Conservation (phyloP, 202 grass and related monocot genomes). For the Tripidium arundinaceum region DNA sequence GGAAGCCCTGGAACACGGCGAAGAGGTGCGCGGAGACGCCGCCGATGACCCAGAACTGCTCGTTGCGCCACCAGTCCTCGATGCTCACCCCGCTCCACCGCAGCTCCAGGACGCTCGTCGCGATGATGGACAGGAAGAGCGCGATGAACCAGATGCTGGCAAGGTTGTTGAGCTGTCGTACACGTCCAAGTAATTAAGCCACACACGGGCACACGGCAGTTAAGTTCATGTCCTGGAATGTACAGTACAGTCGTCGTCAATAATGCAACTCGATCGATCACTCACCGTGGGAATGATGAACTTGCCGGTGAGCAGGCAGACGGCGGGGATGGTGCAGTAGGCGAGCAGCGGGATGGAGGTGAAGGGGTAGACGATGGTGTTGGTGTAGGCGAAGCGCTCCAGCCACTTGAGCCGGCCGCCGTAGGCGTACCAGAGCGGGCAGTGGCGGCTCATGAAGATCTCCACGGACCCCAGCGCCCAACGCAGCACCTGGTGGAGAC, state of each 20-base stretch:
- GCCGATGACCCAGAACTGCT: slow-evolving; percentile 98
- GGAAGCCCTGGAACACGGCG: slow-evolving; percentile 93
- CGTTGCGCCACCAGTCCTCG: slow-evolving; percentile 97
- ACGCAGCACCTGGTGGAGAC: slow-evolving; percentile 79
- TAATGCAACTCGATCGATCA: too few species aligned
- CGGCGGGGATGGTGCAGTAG: slow-evolving; percentile 81
- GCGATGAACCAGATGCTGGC: slow-evolving; percentile 95
- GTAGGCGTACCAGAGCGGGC: slow-evolving; percentile 93
- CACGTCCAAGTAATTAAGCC: too few species aligned
- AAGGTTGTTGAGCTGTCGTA: too few species aligned
- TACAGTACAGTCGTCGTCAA: too few species aligned
- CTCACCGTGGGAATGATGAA: slow-evolving; percentile 89
- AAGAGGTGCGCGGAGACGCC: slow-evolving; percentile 93
- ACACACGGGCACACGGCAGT: too few species aligned
- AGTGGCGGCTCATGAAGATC: slow-evolving; percentile 95
- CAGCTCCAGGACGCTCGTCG: slow-evolving; percentile 70
- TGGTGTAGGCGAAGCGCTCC: slow-evolving; percentile 85
- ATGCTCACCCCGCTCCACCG: slow-evolving; percentile 97
- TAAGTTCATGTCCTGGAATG: too few species aligned
- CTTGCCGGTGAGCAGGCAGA: slow-evolving; percentile 86
- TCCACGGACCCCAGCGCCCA: slow-evolving; percentile 78
- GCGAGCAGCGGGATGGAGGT: slow-evolving; percentile 79
- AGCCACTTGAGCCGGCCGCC: slow-evolving; percentile 84
- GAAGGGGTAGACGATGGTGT: slow-evolving; percentile 95
- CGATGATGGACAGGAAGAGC: slow-evolving; percentile 87